A percentile compares a stretch with the other conserved stretches of the same genome.
These are phyloP conservation scores for Achaetomium macrosporum DNA, from an alignment of 2,329 filamentous ascomycete genomes.

Conservation along the genomic window DNA sequence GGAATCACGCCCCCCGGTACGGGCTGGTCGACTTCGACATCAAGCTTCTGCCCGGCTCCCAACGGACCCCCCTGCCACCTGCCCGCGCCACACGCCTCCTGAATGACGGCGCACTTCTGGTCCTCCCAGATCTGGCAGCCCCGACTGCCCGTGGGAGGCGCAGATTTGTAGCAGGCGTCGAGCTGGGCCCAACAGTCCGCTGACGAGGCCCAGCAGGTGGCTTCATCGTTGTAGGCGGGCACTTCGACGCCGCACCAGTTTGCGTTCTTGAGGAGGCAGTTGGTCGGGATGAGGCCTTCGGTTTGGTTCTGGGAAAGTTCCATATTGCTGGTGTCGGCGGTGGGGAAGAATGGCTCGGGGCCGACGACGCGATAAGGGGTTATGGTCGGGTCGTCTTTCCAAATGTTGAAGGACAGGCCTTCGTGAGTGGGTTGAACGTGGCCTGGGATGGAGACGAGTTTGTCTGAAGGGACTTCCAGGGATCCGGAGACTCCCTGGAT, in stretches of 20 bases:
- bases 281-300: conserved; percentile 47
- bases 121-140: conserved; percentile 58
- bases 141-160: conserved; percentile 52
- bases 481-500: conserved; percentile 40
- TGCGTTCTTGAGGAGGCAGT: conserved; percentile 59
- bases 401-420: conserved; percentile 61
- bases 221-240: conserved; percentile 46
- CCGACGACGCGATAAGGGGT: conserved; percentile 56
- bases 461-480: conserved; percentile 39
- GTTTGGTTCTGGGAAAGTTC: conserved; percentile 16
- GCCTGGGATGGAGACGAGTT: conserved; percentile 60
- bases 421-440: conserved; percentile 51
- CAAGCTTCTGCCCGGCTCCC: background rate
- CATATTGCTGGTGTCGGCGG: conserved; percentile 6
- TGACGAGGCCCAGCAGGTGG: conserved; percentile 54
- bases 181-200: conserved; percentile 54
- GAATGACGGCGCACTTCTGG: conserved; percentile 50
- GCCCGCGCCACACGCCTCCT: conserved; percentile 37
- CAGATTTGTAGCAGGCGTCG: conserved; percentile 51
- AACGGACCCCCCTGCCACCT: conserved; percentile 29
- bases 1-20: conserved; percentile 3
- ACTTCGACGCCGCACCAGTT: conserved; percentile 68
- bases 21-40: background rate
- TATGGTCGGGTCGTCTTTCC: conserved; percentile 38
- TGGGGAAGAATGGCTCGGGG: conserved; percentile 47